Percentiles rank a stretch among this genome's conserved stretches.
Conservation (phyloP, 2,329 filamentous ascomycete species). For the Fusarium veterinarium region DNA sequence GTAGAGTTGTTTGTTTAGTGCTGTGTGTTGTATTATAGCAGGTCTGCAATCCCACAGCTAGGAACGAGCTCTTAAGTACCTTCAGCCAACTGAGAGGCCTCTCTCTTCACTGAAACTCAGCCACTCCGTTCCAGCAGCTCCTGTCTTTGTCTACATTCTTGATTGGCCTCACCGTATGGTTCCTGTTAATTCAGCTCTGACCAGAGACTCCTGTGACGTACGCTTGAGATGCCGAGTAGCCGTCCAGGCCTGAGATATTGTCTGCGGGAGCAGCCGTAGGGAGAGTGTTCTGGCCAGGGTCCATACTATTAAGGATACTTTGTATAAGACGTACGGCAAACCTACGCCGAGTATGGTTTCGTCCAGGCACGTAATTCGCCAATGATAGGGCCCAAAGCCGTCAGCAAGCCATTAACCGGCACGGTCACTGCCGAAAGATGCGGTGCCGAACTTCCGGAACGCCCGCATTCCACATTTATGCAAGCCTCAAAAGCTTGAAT, state of each 20-base stretch:
- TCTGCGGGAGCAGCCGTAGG: slow-evolving; percentile 26
- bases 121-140: slow-evolving; percentile 5
- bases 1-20: slow-evolving; percentile 26
- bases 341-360: slow-evolving; percentile 29
- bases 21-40: slow-evolving; percentile 21
- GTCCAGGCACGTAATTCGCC: slow-evolving; percentile 30
- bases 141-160: slow-evolving; percentile 2
- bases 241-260: slow-evolving; percentile 8
- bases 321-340: slow-evolving; percentile 28
- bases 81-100: slow-evolving; percentile 23
- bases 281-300: slow-evolving; percentile 17
- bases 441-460: slow-evolving; percentile 46
- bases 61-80: slow-evolving; percentile 31
- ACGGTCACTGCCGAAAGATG: slow-evolving; percentile 34
- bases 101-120: slow-evolving; percentile 14
- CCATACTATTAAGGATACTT: not conserved
- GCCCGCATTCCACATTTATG: slow-evolving; percentile 28
- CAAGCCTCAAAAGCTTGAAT: slow-evolving; percentile 14
- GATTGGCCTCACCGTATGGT: slow-evolving; percentile 22
- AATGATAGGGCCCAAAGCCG: not conserved
- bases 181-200: not conserved
- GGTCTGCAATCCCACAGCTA: slow-evolving; percentile 26
- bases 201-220: slow-evolving; percentile 28
- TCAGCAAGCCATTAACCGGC: slow-evolving; percentile 40
- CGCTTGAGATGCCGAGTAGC: slow-evolving; percentile 35